Evolutionary conservation across 768 basidiomycete species (phyloP).

Genomic region (Rhodotorula kratochvilovae): DNA sequence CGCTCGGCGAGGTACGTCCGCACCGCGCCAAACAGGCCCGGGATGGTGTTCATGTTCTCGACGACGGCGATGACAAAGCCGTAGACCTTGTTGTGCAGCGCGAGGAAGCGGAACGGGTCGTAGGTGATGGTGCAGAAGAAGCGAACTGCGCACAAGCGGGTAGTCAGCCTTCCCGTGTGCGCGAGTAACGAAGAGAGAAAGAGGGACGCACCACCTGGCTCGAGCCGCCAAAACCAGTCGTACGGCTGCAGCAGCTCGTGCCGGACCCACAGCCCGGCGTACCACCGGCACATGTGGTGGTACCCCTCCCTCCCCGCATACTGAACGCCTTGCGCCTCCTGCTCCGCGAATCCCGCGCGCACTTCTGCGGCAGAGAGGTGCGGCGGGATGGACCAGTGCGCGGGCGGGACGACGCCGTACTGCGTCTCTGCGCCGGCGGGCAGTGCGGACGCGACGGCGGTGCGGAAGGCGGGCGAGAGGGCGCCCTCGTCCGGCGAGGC

Average conservation of each 20-base stretch:
- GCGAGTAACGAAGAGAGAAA: not conserved
- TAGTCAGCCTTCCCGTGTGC: no score
- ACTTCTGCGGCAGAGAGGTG: slow-evolving; percentile 12
- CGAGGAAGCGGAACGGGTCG: slow-evolving; percentile 36
- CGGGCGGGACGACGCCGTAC: slow-evolving; percentile 18
- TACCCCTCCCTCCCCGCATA: slow-evolving; percentile 35
- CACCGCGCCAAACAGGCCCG: slow-evolving; percentile 12
- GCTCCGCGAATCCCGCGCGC: slow-evolving; percentile 15
- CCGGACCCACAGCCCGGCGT: slow-evolving; percentile 26
- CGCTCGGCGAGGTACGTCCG: not conserved
- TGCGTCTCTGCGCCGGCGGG: not conserved
- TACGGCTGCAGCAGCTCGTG: slow-evolving; percentile 10
- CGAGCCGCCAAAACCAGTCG: slow-evolving; percentile 29
- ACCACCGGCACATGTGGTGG: slow-evolving; percentile 35
- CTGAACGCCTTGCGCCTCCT: slow-evolving; percentile 25
- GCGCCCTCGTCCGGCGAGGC: slow-evolving; percentile 18
- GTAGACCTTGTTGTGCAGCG: slow-evolving; percentile 23
- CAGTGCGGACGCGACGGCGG: not conserved
- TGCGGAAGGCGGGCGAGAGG: not conserved
- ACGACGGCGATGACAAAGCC: slow-evolving; percentile 34
- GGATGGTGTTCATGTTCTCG: slow-evolving; percentile 28
- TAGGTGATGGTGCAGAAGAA: slow-evolving; percentile 31
- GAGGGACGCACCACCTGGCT: slow-evolving; percentile 20
- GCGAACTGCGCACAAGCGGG: not conserved
- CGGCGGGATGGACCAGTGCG: slow-evolving; percentile 27